Base-by-base conservation (phyloP, 1,284 basidiomycete species). In the Ceratobasidium sp. region DNA sequence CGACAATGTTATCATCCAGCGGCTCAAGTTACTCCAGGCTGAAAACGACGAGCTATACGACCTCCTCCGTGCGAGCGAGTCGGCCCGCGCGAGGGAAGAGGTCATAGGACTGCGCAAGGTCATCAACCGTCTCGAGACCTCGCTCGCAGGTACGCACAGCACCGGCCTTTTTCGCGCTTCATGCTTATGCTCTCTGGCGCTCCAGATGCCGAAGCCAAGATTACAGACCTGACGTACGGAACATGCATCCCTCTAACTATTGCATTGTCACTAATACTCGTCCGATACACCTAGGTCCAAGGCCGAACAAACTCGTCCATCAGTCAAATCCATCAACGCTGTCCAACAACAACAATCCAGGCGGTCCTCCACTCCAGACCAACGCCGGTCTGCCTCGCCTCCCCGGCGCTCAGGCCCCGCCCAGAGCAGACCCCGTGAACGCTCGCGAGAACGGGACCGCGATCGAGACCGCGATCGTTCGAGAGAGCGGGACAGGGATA, bases 11-110 rank as follows among this genome's bases (percentile, higher is more conserved):
- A 69, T 69, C 50, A 88, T 86, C 0, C 90, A 92, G 77, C 84
- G 91, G 60, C 85, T 87, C 32, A 87, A 86, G 71, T 80, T 89
- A 8, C 81, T 93, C 9, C 92, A 93, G 78, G 88, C 91, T 67
- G 92, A 93, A 80, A 93, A 93, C 73, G 91, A 93, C 75, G 92
- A 93, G 74, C 77, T 92, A 3, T 93, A 92, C 77, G 86, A 88
- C 62, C 80, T 93, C 6, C 80, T 93, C 53, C 89, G 87, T 78
- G 82, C 82, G 30, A 86, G 89, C 58, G 89, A 92, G 79, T 90
- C 89, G 0, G 90, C 90, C 1, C 86, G 85, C 77, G 78, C 93
- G 72, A 92, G 92, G 77, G 92, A 93, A 78, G 91, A 93, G 78
- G 91, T 91, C 3, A 85, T 86, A 59, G 86, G 86, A 18, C 82